These are phyloP conservation scores for Quercus lobata DNA, from an alignment of 331 rosid genomes.

Conservation along the genomic window DNA sequence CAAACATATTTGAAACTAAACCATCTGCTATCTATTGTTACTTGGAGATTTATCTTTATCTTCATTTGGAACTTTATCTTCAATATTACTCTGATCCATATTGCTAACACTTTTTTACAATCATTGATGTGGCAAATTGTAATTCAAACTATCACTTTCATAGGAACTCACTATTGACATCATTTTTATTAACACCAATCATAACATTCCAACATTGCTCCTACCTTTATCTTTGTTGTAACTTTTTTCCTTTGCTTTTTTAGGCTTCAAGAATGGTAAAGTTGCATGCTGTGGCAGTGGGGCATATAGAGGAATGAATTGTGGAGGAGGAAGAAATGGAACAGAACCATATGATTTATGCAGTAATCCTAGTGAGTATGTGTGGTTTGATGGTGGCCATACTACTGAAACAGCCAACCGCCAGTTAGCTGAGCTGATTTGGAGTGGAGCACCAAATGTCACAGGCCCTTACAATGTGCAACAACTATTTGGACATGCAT, in stretches of 20 bases:
- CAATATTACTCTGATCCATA: too few relatives aligned
- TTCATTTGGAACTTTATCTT: too few relatives aligned
- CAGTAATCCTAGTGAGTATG: neutral
- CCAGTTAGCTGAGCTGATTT: constrained; percentile 1
- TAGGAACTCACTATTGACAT: too few relatives aligned
- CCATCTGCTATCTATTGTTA: too few relatives aligned
- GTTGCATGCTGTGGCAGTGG: constrained; percentile 5
- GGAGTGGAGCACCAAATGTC: neutral
- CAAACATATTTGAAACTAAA: too few relatives aligned
- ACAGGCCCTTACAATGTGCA: neutral
- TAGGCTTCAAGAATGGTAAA: neutral
- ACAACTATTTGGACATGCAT: neutral
- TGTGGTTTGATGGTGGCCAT: constrained; percentile 1
- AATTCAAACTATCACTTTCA: too few relatives aligned
- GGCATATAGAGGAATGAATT: neutral
- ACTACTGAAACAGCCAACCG: neutral
- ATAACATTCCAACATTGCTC: too few relatives aligned
- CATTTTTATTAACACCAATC: too few relatives aligned
- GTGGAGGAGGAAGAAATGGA: constrained; percentile 4
- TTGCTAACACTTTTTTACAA: too few relatives aligned
- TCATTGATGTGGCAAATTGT: too few relatives aligned
- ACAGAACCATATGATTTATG: neutral
- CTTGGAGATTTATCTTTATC: too few relatives aligned
- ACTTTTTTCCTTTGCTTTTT: neutral
- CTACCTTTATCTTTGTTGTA: too few relatives aligned